Percentiles rank a stretch among this genome's conserved stretches.
These are phyloP conservation scores for Aegilops speltoides DNA, from an alignment of 176 grass and related monocot species.

Conservation along the genomic window DNA sequence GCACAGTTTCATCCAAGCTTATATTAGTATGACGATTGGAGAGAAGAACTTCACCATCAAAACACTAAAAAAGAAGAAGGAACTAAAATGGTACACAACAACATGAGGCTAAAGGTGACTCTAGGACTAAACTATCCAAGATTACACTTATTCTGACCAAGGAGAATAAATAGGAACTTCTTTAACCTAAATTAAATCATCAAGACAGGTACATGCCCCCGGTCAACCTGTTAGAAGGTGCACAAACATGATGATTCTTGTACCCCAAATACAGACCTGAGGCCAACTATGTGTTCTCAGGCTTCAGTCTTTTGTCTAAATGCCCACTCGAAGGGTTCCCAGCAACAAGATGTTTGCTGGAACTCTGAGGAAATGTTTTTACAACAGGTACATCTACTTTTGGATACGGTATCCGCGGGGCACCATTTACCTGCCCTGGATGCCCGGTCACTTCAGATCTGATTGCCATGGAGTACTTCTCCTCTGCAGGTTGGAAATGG, in stretches of 20 bases:
- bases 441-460: constrained; percentile 51
- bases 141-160: constrained; percentile 55
- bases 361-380: constrained; percentile 54
- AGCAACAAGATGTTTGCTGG: constrained; percentile 51
- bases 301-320: constrained; percentile 60
- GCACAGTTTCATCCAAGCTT: not conserved
- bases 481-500: constrained; percentile 49
- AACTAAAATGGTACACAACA: constrained; percentile 9
- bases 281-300: constrained; percentile 39
- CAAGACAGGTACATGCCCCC: constrained; percentile 41
- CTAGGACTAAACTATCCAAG: constrained; percentile 40
- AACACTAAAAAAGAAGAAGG: not conserved
- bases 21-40: not conserved
- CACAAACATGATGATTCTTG: constrained; percentile 34
- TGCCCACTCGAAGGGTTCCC: constrained; percentile 37
- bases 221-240: constrained; percentile 34
- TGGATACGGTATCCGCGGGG: constrained; percentile 31
- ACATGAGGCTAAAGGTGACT: constrained; percentile 10
- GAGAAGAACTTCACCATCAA: constrained; percentile 19
- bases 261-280: constrained; percentile 41
- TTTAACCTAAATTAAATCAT: constrained; percentile 49
- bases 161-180: constrained; percentile 33
- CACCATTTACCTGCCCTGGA: constrained; percentile 60
- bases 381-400: constrained; percentile 51
- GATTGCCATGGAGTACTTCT: constrained; percentile 52